These are phyloP conservation scores for Truncatella angustata DNA, from an alignment of 2,329 filamentous ascomycete species.

Conservation along the genomic window DNA sequence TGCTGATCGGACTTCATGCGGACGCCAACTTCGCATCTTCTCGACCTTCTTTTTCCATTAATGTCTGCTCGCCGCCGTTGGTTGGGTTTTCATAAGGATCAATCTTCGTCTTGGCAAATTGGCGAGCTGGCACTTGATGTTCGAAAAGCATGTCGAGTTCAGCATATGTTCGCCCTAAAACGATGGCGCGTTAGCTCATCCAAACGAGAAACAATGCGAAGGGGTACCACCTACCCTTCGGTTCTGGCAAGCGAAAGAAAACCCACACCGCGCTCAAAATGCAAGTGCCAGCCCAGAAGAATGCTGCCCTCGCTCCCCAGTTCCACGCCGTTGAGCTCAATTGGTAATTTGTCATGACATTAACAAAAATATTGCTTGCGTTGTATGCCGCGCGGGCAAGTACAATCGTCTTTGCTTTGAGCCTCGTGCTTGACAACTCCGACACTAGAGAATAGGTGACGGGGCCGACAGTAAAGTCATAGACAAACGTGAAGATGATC, in stretches of 20 bases:
- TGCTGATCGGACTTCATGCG: not conserved
- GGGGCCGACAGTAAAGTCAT: constrained; percentile 54
- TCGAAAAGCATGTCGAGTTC: constrained; percentile 43
- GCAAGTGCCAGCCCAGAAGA: constrained; percentile 47
- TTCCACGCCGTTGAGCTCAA: constrained; percentile 45
- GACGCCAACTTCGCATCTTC: not conserved
- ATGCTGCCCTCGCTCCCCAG: constrained; percentile 46
- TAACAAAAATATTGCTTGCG: constrained; percentile 48
- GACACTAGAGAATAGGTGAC: constrained; percentile 51
- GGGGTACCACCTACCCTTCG: constrained; percentile 35
- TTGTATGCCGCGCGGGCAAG: constrained; percentile 48
- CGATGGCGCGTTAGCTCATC: not conserved
- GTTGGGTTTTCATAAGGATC: constrained; percentile 30
- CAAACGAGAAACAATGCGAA: not conserved
- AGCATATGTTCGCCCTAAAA: constrained; percentile 36
- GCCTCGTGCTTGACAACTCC: constrained; percentile 51
- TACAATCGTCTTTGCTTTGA: constrained; percentile 54
- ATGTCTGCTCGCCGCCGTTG: not conserved
- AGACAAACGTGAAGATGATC: constrained; percentile 51
- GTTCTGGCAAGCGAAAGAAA: constrained; percentile 51
- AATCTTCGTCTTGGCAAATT: constrained; percentile 37
- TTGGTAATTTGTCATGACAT: constrained; percentile 48
- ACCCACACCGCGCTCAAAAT: constrained; percentile 48
- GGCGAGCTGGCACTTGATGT: constrained; percentile 35
- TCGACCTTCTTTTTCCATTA: not conserved